A percentile compares a stretch with the other conserved stretches of the same genome.
Evolutionary conservation across 163 green algal genomes (phyloP).

Genomic region (Picocystis sp.): DNA sequence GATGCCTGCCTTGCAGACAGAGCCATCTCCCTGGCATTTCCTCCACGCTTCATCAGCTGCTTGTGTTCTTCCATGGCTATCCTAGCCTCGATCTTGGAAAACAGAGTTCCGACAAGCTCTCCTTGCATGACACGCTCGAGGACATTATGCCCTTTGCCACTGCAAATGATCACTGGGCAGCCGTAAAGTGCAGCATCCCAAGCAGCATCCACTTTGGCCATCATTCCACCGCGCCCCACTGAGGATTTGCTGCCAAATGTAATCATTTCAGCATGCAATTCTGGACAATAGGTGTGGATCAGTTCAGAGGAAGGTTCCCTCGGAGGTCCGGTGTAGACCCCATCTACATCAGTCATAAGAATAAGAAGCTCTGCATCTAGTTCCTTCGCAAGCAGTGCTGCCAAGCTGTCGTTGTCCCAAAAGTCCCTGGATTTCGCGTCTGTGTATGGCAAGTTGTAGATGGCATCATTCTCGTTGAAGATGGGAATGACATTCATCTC

Average conservation of each 20-base stretch:
- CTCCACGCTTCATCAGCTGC: slow-evolving; percentile 7
- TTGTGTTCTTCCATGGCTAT: background rate
- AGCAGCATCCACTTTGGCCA: slow-evolving; percentile 32
- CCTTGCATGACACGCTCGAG: slow-evolving; percentile 19
- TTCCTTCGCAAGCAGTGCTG: slow-evolving; percentile 32
- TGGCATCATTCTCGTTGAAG: slow-evolving; percentile 49
- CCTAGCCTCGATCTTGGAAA: slow-evolving; percentile 15
- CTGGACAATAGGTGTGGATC: slow-evolving; percentile 37
- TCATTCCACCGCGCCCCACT: slow-evolving; percentile 41
- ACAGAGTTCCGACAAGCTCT: slow-evolving; percentile 30
- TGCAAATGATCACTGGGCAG: slow-evolving; percentile 31
- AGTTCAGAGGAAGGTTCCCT: slow-evolving; percentile 21
- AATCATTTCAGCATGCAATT: slow-evolving; percentile 18
- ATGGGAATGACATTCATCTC: slow-evolving; percentile 33
- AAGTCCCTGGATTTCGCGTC: slow-evolving; percentile 17
- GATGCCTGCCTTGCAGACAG: slow-evolving; percentile 51
- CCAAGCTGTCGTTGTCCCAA: slow-evolving; percentile 42
- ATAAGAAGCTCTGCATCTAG: slow-evolving; percentile 35
- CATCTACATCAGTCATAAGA: slow-evolving; percentile 42
- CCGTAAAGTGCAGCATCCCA: slow-evolving; percentile 30
- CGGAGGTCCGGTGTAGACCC: slow-evolving; percentile 32
- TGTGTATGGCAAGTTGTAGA: slow-evolving; percentile 20
- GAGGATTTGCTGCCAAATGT: slow-evolving; percentile 27
- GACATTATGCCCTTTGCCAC: slow-evolving; percentile 22
- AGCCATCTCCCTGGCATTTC: slow-evolving; percentile 30